These are phyloP conservation scores for Meripilus lineatus DNA, from an alignment of 1,284 basidiomycete genomes.

Conservation along the genomic window DNA sequence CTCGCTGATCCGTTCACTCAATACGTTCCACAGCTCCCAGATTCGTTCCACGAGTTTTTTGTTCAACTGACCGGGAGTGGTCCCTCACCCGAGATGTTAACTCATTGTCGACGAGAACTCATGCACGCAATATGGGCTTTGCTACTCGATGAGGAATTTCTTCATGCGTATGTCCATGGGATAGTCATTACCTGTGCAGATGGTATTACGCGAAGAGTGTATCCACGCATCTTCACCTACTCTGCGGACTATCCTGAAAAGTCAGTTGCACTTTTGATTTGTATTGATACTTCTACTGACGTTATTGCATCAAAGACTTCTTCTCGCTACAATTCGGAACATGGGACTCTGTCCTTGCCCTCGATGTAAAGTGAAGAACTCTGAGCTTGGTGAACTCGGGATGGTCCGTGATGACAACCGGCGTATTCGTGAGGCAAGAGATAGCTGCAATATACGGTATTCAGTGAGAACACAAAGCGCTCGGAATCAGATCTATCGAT, in stretches of 20 bases:
- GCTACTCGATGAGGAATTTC: slow-evolving; percentile 19
- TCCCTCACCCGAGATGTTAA: slow-evolving; percentile 14
- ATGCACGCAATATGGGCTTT: slow-evolving; percentile 26
- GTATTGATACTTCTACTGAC: too few species aligned
- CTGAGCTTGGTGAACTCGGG: background rate
- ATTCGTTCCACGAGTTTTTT: slow-evolving; percentile 23
- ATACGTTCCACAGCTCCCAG: slow-evolving; percentile 16
- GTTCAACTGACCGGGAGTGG: slow-evolving; percentile 10
- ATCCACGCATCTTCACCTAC: slow-evolving; percentile 22
- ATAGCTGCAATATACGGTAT: background rate
- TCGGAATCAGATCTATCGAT: background rate
- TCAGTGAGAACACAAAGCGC: too few species aligned
- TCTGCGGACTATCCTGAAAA: slow-evolving; percentile 29
- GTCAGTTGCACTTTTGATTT: slow-evolving; percentile 14
- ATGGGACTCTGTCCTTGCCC: slow-evolving; percentile 25
- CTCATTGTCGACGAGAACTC: slow-evolving; percentile 23
- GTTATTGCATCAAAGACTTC: slow-evolving; percentile 23
- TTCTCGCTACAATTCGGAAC: slow-evolving; percentile 22
- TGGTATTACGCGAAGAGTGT: slow-evolving; percentile 16
- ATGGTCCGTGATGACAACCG: background rate
- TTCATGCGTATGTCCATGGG: slow-evolving; percentile 22
- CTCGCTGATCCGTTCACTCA: background rate
- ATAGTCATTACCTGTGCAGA: slow-evolving; percentile 20
- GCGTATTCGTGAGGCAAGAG: background rate
- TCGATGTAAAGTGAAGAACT: slow-evolving; percentile 19